Base-by-base conservation (phyloP, 2,329 filamentous ascomycete genomes). In the Epichloe sp. region DNA sequence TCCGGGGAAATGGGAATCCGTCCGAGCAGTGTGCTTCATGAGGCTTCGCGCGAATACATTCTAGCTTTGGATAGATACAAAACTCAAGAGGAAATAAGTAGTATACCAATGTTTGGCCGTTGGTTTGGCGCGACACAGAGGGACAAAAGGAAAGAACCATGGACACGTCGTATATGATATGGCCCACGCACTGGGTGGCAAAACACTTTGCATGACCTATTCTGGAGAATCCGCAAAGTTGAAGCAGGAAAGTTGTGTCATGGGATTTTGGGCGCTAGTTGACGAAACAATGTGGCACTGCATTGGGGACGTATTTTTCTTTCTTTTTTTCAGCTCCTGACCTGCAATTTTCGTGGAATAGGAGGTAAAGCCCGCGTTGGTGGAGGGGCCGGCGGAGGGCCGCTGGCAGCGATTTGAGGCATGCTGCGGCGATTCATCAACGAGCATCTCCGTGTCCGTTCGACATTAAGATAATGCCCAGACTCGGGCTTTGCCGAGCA, bases 351-450 rank as follows among this genome's bases (percentile, higher is more conserved):
- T 43, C 59, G 63, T 4, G 76, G 76, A 40, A 79, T 68, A 0
- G 77, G 77, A 17, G 77, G 77, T 21, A 80, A 67, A 14, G 77
- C 76, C 55, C 71, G 72, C 11, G 67, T 78, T 23, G 77, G 77
- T 5, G 77, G 77, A 6, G 77, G 77, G 14, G 69, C 73, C 15
- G 71, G 76, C 1, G 77, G 77, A 34, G 76, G 76, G 1, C 73
- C 74, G 12, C 74, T 70, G 1, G 63, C 64, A 38, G 63, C 65
- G 43, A 78, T 64, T 26, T 77, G 73, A 5, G 75, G 71, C 70
- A 78, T 71, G 62, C 76, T 78, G 51, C 71, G 68, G 26, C 74
- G 67, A 49, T 67, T 68, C 26, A 62, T 38, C 21, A 65, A 47
- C 5, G 55, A 54, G 43, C 57, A 64, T 7, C 45, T 52, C 31